Base-by-base conservation (phyloP, 371 early-diverging fungal genomes). In the Rhizomucor miehei region DNA sequence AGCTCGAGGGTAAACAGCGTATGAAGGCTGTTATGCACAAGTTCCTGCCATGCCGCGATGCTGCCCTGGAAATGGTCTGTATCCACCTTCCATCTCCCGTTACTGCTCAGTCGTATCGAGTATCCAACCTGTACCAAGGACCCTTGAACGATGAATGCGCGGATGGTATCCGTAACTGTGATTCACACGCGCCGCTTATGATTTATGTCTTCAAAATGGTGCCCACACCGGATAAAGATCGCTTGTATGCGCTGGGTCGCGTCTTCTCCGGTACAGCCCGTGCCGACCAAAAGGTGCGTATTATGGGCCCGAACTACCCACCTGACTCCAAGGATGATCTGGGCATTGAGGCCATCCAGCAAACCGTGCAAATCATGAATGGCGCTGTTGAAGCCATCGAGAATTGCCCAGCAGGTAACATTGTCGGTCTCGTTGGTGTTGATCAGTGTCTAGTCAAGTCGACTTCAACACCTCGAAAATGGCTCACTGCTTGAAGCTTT, bases 131-230 rank as follows among this genome's bases (percentile, higher is more conserved):
- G 23, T 34, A 29, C 14, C 19, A 29, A 34, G 16, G 16, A 3
- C 36, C 34, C 14, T 29, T 70, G 52, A 98, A 98, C 72, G 99
- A 99, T 73, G 94, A 93, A 67, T 89, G 90, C 66, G 94, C 93
- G 62, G 66, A 67, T 29, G 94, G 88, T 65, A 98, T 99, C 73
- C 77, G 80, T 46, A 71, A 86, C 67, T 94, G 93, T 70, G 91
- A 97, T 71, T 89, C 94, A 66, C 87, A 91, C 29, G 98, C 85
- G 59, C 98, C 99, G 24, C 91, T 99, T 51, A 95, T 98, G 94
- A 82, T 99, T 81, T 99, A 99, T 87, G 89, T 99, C 65, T 94
- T 98, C 76, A 99, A 99, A 91, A 99, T 99, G 99, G 96, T 99
- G 57, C 99, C 99, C 45, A 98, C 97, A 54, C 92, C 94, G 65